Evolutionary conservation across 2,329 filamentous ascomycete genomes (phyloP).

Genomic region (Claviceps capensis): DNA sequence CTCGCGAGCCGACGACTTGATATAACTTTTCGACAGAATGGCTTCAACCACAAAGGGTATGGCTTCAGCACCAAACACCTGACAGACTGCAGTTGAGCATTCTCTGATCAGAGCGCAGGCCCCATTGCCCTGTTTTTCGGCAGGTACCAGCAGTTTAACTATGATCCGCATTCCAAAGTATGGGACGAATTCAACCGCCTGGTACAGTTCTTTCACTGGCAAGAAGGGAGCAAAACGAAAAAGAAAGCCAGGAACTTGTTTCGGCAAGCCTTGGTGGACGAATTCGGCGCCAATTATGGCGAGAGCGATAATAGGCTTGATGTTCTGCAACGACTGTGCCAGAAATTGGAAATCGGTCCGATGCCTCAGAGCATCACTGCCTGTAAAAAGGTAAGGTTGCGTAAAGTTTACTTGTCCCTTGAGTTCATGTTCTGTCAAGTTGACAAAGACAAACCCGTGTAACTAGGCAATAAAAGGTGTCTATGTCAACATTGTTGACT

Average conservation of each 20-base stretch:
- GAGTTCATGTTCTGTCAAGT: too few relatives aligned
- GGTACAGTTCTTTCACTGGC: too few relatives aligned
- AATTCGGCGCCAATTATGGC: not conserved
- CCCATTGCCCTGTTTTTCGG: not conserved
- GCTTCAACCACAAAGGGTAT: too few relatives aligned
- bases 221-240: too few relatives aligned
- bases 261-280: not conserved
- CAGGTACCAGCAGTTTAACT: fast-evolving
- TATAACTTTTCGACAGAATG: too few relatives aligned
- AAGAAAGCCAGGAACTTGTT: not conserved
- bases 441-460: too few relatives aligned
- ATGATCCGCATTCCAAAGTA: too few relatives aligned
- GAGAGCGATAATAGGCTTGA: not conserved
- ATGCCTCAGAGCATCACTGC: not conserved
- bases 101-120: too few relatives aligned
- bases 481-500: slow-evolving; percentile 5
- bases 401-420: not conserved
- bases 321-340: not conserved
- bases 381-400: slow-evolving; percentile 1
- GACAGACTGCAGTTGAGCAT: too few relatives aligned
- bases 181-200: too few relatives aligned
- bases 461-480: not conserved
- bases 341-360: not conserved
- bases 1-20: too few relatives aligned
- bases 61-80: too few relatives aligned